phyloP scores from a whole-genome alignment of 352 stramenopile genomes.

The Phytophthora sojae region DNA sequence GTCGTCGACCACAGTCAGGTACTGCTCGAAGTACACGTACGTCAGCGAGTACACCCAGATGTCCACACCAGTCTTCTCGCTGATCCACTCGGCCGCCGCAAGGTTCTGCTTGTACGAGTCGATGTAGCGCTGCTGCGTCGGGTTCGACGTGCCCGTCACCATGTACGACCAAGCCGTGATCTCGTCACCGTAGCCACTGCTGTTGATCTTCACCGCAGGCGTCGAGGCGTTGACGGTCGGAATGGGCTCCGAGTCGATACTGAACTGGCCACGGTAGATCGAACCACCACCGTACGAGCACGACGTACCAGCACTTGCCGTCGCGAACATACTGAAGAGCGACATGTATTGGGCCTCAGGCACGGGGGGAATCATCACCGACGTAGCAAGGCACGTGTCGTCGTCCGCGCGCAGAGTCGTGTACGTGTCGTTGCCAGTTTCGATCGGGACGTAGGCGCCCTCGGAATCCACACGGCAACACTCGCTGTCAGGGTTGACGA shows the following conservation, averaged over 20 bases:
- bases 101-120: slow-evolving; percentile 70
- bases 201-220: slow-evolving; percentile 53
- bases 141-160: slow-evolving; percentile 59
- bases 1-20: slow-evolving; percentile 62
- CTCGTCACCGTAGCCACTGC: slow-evolving; percentile 45
- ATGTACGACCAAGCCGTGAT: slow-evolving; percentile 73
- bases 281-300: slow-evolving; percentile 69
- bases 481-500: slow-evolving; percentile 65
- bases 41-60: slow-evolving; percentile 67
- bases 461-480: slow-evolving; percentile 64
- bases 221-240: slow-evolving; percentile 48
- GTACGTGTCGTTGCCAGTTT: slow-evolving; percentile 57
- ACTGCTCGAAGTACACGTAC: slow-evolving; percentile 77
- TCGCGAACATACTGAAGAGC: slow-evolving; percentile 73
- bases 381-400: slow-evolving; percentile 51
- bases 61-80: slow-evolving; percentile 60
- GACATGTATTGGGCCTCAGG: slow-evolving; percentile 61
- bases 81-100: slow-evolving; percentile 60
- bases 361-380: too few relatives aligned
- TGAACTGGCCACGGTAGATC: slow-evolving; percentile 68
- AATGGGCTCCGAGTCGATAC: slow-evolving; percentile 57
- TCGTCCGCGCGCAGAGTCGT: slow-evolving; percentile 41
- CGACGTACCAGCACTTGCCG: slow-evolving; percentile 54
- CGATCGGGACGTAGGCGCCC: slow-evolving; percentile 54
- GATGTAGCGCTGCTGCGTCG: slow-evolving; percentile 64